Evolutionary conservation across 1,139 yeast species (phyloP).

Genomic region (Kluyveromyces sp.): DNA sequence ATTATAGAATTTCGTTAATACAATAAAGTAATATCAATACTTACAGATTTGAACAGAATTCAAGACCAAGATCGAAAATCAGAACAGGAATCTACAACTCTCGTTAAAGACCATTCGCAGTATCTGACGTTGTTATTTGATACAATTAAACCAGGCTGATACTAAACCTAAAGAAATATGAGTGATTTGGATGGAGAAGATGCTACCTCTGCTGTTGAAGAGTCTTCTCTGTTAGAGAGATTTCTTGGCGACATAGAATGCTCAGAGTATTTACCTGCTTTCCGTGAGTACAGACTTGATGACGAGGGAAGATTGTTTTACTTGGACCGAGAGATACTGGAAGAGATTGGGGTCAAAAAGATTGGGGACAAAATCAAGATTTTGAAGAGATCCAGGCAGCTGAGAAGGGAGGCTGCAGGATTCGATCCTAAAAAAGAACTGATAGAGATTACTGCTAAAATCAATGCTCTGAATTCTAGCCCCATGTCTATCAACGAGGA

Average conservation of each 20-base stretch:
- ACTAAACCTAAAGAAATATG: background rate
- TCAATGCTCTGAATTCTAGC: constrained; percentile 17
- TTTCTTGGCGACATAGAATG: constrained; percentile 22
- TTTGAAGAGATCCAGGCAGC: constrained; percentile 33
- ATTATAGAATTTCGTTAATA: background rate
- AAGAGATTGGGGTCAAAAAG: constrained; percentile 65
- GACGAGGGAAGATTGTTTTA: constrained; percentile 37
- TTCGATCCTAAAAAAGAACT: constrained; percentile 28
- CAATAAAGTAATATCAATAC: background rate
- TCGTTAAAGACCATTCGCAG: background rate
- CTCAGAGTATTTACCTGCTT: constrained; percentile 18
- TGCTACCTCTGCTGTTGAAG: background rate
- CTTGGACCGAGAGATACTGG: constrained; percentile 60
- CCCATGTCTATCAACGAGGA: constrained; percentile 25
- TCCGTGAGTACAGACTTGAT: constrained; percentile 50
- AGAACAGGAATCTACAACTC: too few species aligned
- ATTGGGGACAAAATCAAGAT: constrained; percentile 76
- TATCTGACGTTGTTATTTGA: background rate
- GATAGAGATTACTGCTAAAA: constrained; percentile 29
- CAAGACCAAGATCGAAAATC: too few species aligned
- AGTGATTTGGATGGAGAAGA: background rate
- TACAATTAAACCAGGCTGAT: background rate
- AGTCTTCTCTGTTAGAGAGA: constrained; percentile 13
- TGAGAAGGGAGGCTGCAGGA: constrained; percentile 13
- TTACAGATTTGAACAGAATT: background rate